Percentiles rank a stretch among this genome's conserved stretches.
phyloP scores from a whole-genome alignment of 2,329 filamentous ascomycete genomes.

The Ophiocordyceps unilateralis region DNA sequence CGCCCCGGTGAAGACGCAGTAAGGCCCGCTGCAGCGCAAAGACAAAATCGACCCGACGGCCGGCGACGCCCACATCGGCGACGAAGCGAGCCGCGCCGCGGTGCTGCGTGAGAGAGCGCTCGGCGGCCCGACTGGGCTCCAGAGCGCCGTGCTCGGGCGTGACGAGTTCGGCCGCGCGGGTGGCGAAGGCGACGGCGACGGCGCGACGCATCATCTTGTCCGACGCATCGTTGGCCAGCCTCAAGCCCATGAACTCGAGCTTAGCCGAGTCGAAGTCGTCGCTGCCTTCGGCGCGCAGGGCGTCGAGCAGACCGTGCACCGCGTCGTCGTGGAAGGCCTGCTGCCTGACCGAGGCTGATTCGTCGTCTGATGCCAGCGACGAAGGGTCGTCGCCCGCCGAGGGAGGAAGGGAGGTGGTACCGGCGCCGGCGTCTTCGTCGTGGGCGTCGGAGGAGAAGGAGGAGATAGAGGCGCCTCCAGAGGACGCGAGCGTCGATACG shows the following conservation, averaged over 20 bases:
- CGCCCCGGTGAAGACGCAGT: slow-evolving; percentile 24
- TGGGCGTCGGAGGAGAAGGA: slow-evolving; percentile 23
- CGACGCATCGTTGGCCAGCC: slow-evolving; percentile 78
- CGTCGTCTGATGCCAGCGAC: slow-evolving; percentile 5
- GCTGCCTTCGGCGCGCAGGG: slow-evolving; percentile 54
- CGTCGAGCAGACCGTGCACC: slow-evolving; percentile 71
- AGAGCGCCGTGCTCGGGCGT: slow-evolving; percentile 31
- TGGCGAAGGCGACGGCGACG: slow-evolving; percentile 71
- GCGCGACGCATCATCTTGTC: slow-evolving; percentile 78
- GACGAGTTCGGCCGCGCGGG: slow-evolving; percentile 55
- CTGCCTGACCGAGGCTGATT: slow-evolving; percentile 7
- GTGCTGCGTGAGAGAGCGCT: slow-evolving; percentile 37
- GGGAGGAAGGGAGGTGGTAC: slow-evolving; percentile 44
- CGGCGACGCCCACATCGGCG: slow-evolving; percentile 41
- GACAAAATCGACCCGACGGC: slow-evolving; percentile 59
- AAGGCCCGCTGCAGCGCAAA: slow-evolving; percentile 70
- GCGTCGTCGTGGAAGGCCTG: slow-evolving; percentile 69
- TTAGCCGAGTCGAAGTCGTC: slow-evolving; percentile 69
- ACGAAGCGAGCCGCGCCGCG: slow-evolving; percentile 38
- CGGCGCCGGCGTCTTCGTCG: slow-evolving; percentile 22
- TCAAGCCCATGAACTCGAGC: slow-evolving; percentile 84
- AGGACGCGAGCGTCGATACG: slow-evolving; percentile 44
- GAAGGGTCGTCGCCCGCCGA: slow-evolving; percentile 59
- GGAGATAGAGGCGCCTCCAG: slow-evolving; percentile 49
- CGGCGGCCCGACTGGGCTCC: slow-evolving; percentile 47